Conservation (phyloP, 2,329 filamentous ascomycete genomes). For the Aspergillus sp. region DNA sequence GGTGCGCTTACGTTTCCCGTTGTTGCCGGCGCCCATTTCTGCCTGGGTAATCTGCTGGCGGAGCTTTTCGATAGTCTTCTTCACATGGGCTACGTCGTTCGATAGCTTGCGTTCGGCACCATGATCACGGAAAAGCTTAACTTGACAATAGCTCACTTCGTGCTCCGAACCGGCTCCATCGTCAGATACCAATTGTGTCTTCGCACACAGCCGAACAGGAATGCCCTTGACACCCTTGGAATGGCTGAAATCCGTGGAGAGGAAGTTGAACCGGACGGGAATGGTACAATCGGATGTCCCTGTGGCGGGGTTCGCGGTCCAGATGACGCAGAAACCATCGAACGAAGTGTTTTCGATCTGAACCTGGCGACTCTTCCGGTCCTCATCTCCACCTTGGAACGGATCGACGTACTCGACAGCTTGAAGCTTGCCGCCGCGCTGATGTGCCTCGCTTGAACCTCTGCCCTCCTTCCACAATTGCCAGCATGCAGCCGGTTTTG, state of each 20-base stretch:
- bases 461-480: conserved; percentile 93
- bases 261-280: conserved; percentile 92
- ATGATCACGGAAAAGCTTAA: conserved; percentile 94
- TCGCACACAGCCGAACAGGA: conserved; percentile 84
- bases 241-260: conserved; percentile 97
- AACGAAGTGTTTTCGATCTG: conserved; percentile 75
- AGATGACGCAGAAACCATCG: conserved; percentile 86
- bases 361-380: conserved; percentile 54
- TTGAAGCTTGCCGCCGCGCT: conserved; percentile 83
- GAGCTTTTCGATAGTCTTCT: conserved; percentile 92
- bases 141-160: conserved; percentile 81
- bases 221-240: conserved; percentile 98
- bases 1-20: conserved; percentile 56
- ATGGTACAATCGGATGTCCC: conserved; percentile 71
- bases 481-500: conserved; percentile 77
- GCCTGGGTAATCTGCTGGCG: conserved; percentile 85
- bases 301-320: conserved; percentile 64
- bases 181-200: conserved; percentile 64
- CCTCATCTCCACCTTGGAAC: conserved; percentile 48
- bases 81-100: conserved; percentile 89
- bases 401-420: conserved; percentile 88
- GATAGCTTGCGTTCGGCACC: conserved; percentile 91
- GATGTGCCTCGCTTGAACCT: conserved; percentile 91
- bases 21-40: conserved; percentile 53
- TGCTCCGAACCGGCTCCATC: conserved; percentile 29